Percentiles rank a stretch among this genome's conserved stretches.
phyloP scores from a whole-genome alignment of 768 basidiomycete species.

The Rhodocollybia butyracea region DNA sequence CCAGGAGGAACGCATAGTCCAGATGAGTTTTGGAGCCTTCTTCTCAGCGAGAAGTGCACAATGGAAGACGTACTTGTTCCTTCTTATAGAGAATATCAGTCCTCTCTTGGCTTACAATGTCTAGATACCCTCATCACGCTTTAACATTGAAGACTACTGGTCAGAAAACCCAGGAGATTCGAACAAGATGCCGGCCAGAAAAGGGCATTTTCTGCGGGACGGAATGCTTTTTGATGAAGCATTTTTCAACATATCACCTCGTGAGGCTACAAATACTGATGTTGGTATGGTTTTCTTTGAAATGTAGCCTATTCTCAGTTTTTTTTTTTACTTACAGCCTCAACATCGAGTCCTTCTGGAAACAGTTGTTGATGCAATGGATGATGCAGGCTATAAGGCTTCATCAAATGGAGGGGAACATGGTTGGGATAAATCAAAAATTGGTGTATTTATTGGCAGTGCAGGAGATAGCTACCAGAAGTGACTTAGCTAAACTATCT shows the following conservation, averaged over 20 bases:
- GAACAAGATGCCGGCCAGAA: constrained; percentile 28
- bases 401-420: neutral
- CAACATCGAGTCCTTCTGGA: constrained; percentile 8
- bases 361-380: constrained; percentile 8
- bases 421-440: constrained; percentile 2
- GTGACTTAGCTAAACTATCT: neutral
- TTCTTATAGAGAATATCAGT: neutral
- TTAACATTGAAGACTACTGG: constrained; percentile 6
- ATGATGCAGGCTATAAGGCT: constrained; percentile 6
- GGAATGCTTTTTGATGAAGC: constrained; percentile 1
- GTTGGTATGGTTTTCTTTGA: neutral
- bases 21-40: constrained; percentile 6
- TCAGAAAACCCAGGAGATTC: neutral
- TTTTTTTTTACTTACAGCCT: neutral
- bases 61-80: constrained; percentile 7
- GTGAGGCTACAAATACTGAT: constrained; percentile 5
- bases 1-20: constrained; percentile 8
- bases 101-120: neutral
- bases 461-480: constrained; percentile 2
- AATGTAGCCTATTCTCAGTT: neutral
- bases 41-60: neutral
- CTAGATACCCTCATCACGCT: constrained; percentile 6
- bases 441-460: constrained; percentile 8
- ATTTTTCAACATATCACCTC: constrained; percentile 8
- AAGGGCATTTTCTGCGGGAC: constrained; percentile 61